These are phyloP conservation scores for Papiliotrema terrestris DNA, from an alignment of 1,284 basidiomycete genomes.

Conservation along the genomic window DNA sequence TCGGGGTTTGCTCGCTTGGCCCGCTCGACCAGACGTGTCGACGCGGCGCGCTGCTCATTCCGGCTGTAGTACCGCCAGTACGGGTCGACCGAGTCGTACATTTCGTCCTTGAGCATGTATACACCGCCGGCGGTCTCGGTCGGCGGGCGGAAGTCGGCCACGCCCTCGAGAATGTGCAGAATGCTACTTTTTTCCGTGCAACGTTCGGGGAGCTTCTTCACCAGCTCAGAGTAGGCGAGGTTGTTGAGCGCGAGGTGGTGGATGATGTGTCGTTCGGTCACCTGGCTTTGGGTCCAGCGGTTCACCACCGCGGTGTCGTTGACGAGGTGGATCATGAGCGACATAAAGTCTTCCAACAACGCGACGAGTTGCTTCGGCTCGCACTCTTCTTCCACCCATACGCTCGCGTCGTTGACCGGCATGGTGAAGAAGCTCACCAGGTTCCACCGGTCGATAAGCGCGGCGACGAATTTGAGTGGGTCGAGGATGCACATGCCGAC, in stretches of 20 bases:
- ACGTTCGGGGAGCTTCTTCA: conserved; percentile 85
- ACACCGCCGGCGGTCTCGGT: conserved; percentile 67
- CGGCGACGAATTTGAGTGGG: conserved; percentile 74
- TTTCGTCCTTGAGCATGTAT: conserved; percentile 82
- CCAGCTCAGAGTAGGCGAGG: conserved; percentile 85
- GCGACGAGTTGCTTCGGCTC: conserved; percentile 56
- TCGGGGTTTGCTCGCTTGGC: conserved; percentile 57
- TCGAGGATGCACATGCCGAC: conserved; percentile 74
- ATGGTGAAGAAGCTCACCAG: conserved; percentile 76
- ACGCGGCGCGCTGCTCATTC: conserved; percentile 93
- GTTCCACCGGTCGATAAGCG: conserved; percentile 85
- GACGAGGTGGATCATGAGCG: conserved; percentile 80
- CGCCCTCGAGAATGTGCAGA: conserved; percentile 71
- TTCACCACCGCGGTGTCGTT: conserved; percentile 77
- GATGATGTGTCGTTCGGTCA: conserved; percentile 79
- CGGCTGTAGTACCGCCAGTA: conserved; percentile 96
- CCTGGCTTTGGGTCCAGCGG: conserved; percentile 62
- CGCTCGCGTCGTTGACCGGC: conserved; percentile 20
- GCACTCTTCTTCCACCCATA: conserved; percentile 27
- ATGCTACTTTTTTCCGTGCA: conserved; percentile 82
- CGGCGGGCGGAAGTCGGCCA: conserved; percentile 79
- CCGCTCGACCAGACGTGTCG: conserved; percentile 67
- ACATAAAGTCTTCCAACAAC: conserved; percentile 90
- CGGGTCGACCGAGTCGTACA: conserved; percentile 84
- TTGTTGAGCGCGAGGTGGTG: conserved; percentile 87